Evolutionary conservation across 164 flowering plant genomes (phyloP).

Genomic region (Nymphaea colorata): DNA sequence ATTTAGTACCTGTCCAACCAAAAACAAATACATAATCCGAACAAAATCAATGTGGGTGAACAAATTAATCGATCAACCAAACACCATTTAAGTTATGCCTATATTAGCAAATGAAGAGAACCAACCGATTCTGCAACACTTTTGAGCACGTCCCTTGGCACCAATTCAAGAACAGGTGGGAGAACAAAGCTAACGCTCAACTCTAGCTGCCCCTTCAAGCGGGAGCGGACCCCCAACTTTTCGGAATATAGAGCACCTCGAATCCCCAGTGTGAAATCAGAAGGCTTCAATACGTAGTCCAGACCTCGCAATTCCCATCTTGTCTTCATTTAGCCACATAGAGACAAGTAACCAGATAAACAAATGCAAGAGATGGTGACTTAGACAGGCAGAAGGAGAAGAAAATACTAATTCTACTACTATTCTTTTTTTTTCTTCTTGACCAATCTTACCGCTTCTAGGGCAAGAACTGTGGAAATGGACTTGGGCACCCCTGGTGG

Average conservation of each 20-base stretch:
- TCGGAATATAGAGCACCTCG: constrained; percentile 56
- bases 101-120: background rate
- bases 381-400: background rate
- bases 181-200: constrained; percentile 52
- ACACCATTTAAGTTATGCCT: background rate
- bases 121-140: constrained; percentile 56
- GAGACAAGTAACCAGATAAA: background rate
- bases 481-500: constrained; percentile 54
- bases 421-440: too few relatives aligned
- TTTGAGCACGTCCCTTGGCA: constrained; percentile 47
- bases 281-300: constrained; percentile 41
- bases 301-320: constrained; percentile 83
- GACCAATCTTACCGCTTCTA: constrained; percentile 46
- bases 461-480: constrained; percentile 50
- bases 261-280: constrained; percentile 44
- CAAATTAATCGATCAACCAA: background rate
- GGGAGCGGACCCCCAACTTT: constrained; percentile 27
- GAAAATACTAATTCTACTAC: background rate
- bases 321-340: constrained; percentile 23
- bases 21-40: background rate
- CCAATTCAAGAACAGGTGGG: constrained; percentile 43
- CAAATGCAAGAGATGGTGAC: background rate
- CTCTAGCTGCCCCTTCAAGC: constrained; percentile 57
- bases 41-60: background rate
- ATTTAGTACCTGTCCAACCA: constrained; percentile 32